Base-by-base conservation (phyloP, 306 rosid genomes). In the Aeschynomene evenia region DNA sequence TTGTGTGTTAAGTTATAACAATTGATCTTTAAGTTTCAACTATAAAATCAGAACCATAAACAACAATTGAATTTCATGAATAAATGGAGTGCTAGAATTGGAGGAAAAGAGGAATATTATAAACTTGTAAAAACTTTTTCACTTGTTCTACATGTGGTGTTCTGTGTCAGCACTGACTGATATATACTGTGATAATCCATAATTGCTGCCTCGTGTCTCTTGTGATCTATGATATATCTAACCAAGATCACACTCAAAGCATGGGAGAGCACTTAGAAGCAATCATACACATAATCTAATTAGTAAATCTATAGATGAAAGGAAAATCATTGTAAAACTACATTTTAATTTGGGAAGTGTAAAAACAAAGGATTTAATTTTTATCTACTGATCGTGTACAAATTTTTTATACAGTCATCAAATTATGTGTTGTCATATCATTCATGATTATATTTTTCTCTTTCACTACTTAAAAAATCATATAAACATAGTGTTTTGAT, bases 121-220 rank as follows among this genome's bases (percentile, higher is more conserved):
- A 4, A 50, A 23, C 23, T 63, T 63, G 11, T 16, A 42, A 42
- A 1, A 12, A 14, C 1, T 0, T 28, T 48, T 45, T 31, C 22
- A 71, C 52, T 76, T 20, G 57, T 45, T 70, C 19, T 36, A 34
- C 64, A 71, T 57, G 74, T 72, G 75, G 70, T 66, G 78, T 66
- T 66, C 55, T 66, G 10, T 50, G 51, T 37, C 77, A 22, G 20
- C 22, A 26, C 55, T 70, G 26, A 24, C 14, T 31, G 9, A 63
- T 53, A 63, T 53, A 33, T 66, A 24, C 42, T 37, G 54, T 62
- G 66, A 48, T 43, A 55, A 33, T 78, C 50, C 79, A 86, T 86
- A 77, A 79, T 86, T 85, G 88, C 65, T 83, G 84, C 83, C 79
- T 77, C 85, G 81, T 79, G 85, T 87, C 71, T 72, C 87, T 79